Evolutionary conservation across 441 rosid species (phyloP).

Genomic region (Brassica hybrid): DNA sequence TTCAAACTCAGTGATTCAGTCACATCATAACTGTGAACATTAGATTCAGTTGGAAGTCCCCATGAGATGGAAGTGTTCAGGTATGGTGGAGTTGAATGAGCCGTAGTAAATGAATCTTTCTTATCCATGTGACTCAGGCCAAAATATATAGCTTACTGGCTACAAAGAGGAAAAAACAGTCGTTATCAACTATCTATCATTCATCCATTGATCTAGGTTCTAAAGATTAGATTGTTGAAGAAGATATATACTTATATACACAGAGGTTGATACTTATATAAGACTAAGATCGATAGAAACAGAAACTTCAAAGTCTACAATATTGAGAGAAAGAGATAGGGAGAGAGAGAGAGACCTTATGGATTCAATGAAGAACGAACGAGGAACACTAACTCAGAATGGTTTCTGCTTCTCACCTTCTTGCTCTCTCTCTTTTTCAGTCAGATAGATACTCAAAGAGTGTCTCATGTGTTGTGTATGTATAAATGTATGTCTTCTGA

Average conservation of each 20-base stretch:
- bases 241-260: neutral
- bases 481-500: neutral
- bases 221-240: neutral
- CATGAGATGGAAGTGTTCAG: conserved; percentile 18
- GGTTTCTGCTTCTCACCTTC: neutral
- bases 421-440: neutral
- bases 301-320: too few species aligned
- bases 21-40: conserved; percentile 11
- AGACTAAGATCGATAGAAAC: too few species aligned
- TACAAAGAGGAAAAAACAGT: conserved; percentile 32
- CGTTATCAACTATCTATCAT: conserved; percentile 9
- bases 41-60: neutral
- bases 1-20: conserved; percentile 55
- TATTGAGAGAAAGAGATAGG: too few species aligned
- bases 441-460: neutral
- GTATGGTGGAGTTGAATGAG: neutral
- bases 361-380: conserved; percentile 10
- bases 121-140: conserved; percentile 36
- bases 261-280: neutral
- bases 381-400: neutral
- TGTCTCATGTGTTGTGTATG: neutral
- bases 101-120: conserved; percentile 20
- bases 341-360: conserved; percentile 8
- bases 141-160: conserved; percentile 36
- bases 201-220: neutral